A percentile compares a stretch with the other conserved stretches of the same genome.
These are phyloP conservation scores for Amanita thiersii DNA, from an alignment of 768 basidiomycete species.

Conservation along the genomic window DNA sequence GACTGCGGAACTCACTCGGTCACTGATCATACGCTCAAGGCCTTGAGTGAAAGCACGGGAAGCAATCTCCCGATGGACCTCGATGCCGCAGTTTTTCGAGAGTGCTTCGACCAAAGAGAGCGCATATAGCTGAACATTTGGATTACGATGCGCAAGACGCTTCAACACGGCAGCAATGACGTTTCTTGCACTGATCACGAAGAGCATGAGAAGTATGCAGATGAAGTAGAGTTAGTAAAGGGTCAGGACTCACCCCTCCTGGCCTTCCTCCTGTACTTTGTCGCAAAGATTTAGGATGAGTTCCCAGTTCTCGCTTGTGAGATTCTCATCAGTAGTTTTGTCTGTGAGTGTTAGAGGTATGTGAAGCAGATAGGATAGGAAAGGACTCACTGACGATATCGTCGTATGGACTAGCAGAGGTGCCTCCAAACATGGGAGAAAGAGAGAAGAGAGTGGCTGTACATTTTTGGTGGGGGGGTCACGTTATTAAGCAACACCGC, in stretches of 20 bases:
- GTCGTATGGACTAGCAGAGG: conserved; percentile 72
- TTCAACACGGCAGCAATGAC: conserved; percentile 82
- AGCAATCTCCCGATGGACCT: conserved; percentile 79
- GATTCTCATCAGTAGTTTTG: conserved; percentile 97
- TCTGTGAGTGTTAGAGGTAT: conserved; percentile 29
- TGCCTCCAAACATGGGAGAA: conserved; percentile 60
- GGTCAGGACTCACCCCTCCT: conserved; percentile 57
- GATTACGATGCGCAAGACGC: conserved; percentile 87
- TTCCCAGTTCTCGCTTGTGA: conserved; percentile 95
- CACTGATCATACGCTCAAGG: conserved; percentile 78
- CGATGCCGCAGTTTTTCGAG: conserved; percentile 82
- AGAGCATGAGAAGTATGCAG: conserved; percentile 1
- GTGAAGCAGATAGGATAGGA: not conserved
- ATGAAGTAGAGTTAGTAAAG: not conserved
- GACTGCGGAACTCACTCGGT: conserved; percentile 52
- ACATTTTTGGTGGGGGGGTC: too few relatives aligned
- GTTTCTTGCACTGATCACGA: conserved; percentile 64
- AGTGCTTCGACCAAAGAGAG: conserved; percentile 83
- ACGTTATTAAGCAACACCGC: conserved; percentile 12
- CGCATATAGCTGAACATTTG: conserved; percentile 94
- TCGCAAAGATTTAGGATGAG: conserved; percentile 91
- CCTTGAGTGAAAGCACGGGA: conserved; percentile 87
- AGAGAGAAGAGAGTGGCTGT: conserved; percentile 23
- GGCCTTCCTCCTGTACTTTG: conserved; percentile 88
- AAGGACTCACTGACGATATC: conserved; percentile 79